phyloP scores from a whole-genome alignment of 1,284 basidiomycete genomes.

The Trametes versicolor region DNA sequence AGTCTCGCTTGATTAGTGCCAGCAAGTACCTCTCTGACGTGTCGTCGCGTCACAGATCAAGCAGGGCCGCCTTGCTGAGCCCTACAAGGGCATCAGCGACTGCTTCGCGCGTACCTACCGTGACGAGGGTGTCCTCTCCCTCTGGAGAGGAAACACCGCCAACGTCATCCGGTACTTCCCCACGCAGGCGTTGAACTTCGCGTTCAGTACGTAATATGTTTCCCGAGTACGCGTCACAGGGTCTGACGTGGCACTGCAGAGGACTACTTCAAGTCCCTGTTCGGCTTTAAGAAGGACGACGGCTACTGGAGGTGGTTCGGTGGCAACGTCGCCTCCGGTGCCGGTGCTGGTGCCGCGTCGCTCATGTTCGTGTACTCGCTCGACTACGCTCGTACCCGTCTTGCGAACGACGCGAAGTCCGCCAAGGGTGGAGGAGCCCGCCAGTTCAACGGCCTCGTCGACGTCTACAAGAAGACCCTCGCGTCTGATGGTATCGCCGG shows the following conservation, averaged over 20 bases:
- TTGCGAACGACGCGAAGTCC: constrained; percentile 97
- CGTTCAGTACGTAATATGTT: constrained; percentile 76
- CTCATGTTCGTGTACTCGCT: constrained; percentile 98
- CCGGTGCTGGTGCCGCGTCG: constrained; percentile 96
- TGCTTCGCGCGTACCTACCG: constrained; percentile 89
- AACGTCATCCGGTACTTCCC: constrained; percentile 99
- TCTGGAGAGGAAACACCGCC: constrained; percentile 98
- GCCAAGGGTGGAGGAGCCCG: constrained; percentile 90
- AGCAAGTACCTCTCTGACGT: constrained; percentile 12
- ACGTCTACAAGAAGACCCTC: constrained; percentile 95
- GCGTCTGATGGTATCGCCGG: constrained; percentile 89
- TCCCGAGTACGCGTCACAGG: neutral
- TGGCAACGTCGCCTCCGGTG: constrained; percentile 96
- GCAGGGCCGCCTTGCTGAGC: constrained; percentile 91
- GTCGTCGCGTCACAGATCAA: constrained; percentile 75
- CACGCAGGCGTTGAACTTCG: constrained; percentile 95
- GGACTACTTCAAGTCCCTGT: constrained; percentile 97
- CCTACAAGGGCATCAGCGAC: constrained; percentile 94
- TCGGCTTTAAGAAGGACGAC: constrained; percentile 90
- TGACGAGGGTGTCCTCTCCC: constrained; percentile 91
- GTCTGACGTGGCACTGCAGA: constrained; percentile 58
- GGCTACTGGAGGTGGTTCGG: constrained; percentile 93
- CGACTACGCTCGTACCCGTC: constrained; percentile 97
- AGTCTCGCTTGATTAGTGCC: constrained; percentile 31
- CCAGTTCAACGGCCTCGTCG: constrained; percentile 95